Percentiles rank a stretch among this genome's conserved stretches.
phyloP scores from a whole-genome alignment of 176 grass and related monocot species.

The Cenchrus fungigraminus region DNA sequence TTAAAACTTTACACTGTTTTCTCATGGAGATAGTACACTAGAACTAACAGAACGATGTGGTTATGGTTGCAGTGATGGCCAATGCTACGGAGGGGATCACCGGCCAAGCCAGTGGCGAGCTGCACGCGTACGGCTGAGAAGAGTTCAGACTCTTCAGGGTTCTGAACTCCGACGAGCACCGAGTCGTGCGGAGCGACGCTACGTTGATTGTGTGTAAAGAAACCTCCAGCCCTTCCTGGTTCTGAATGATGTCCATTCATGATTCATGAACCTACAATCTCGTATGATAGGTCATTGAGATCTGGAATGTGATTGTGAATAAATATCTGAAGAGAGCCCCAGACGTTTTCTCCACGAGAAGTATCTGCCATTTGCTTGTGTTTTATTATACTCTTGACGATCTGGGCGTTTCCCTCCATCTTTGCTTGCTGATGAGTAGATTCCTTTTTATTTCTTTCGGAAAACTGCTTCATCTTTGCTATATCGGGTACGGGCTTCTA shows the following conservation, averaged over 20 bases:
- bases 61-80: slow-evolving; percentile 26
- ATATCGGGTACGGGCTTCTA: too few species aligned
- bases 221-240: neutral
- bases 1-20: neutral
- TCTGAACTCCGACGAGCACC: neutral
- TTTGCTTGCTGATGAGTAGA: neutral
- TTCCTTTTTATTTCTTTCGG: too few species aligned
- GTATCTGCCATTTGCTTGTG: neutral
- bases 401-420: neutral
- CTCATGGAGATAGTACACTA: neutral
- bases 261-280: neutral
- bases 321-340: neutral
- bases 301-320: neutral
- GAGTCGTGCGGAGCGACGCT: neutral
- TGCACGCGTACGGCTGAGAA: neutral
- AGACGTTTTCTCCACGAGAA: neutral
- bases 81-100: slow-evolving; percentile 18
- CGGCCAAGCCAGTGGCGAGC: neutral
- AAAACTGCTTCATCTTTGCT: too few species aligned
- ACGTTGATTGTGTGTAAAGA: neutral
- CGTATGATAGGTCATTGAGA: neutral
- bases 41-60: slow-evolving; percentile 7
- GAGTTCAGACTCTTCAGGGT: neutral
- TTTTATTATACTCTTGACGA: neutral
- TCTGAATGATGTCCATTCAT: slow-evolving; percentile 15